phyloP scores from a whole-genome alignment of 140 eudicot genomes.

The Bidens hawaiensis region DNA sequence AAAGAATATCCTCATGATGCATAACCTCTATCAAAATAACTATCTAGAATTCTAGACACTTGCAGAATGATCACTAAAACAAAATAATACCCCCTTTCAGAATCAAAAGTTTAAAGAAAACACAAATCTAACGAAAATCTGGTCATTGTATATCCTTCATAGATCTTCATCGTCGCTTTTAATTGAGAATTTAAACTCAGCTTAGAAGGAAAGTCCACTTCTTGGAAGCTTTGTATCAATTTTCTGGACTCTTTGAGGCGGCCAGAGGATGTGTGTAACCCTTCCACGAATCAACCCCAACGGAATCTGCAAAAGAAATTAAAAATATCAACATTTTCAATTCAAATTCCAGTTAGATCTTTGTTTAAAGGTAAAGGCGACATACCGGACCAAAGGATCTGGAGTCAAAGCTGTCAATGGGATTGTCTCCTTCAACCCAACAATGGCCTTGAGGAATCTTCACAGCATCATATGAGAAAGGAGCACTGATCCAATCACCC shows the following conservation, averaged over 20 bases:
- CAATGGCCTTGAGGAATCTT: slow-evolving; percentile 92
- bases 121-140: background rate
- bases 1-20: background rate
- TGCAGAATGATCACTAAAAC: background rate
- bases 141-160: slow-evolving; percentile 5
- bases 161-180: background rate
- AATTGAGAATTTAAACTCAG: background rate
- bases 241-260: slow-evolving; percentile 75
- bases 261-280: slow-evolving; percentile 80
- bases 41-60: background rate
- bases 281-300: slow-evolving; percentile 80
- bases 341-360: background rate
- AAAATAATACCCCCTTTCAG: background rate
- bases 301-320: slow-evolving; percentile 51
- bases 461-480: slow-evolving; percentile 45
- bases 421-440: slow-evolving; percentile 98
- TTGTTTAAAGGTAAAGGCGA: slow-evolving; percentile 2
- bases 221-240: slow-evolving; percentile 43
- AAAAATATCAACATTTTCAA: slow-evolving; percentile 3
- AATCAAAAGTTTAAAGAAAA: slow-evolving; percentile 2
- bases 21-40: background rate
- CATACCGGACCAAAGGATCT: slow-evolving; percentile 83
- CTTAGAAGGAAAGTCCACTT: slow-evolving; percentile 35
- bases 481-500: slow-evolving; percentile 72
- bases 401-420: slow-evolving; percentile 69